Evolutionary conservation across 371 early-diverging fungal genomes (phyloP), one percentile per base, ranked within the genome.

Genomic region (Saksenaea oblongispora): DNA sequence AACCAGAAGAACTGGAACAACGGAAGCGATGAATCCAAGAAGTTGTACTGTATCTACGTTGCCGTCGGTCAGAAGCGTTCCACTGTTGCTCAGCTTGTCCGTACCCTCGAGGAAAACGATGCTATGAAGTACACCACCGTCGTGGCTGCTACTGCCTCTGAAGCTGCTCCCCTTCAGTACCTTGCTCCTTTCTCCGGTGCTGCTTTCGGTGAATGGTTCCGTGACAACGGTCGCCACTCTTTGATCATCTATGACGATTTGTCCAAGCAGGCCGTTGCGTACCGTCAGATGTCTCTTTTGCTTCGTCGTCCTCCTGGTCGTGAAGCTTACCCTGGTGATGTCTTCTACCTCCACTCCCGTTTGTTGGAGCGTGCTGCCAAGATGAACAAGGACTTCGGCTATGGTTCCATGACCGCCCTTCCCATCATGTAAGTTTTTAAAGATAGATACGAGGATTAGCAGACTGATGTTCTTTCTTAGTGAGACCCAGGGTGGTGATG

Each of bases 401-500:
- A 86, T 69, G 95, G 95, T 76, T 94, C 95, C 73, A 83, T 95
- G 85, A 95, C 96, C 58, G 96, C 96, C 53, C 87, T 95, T 56
- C 96, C 96, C 78, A 90, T 95, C 75, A 95, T 95, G 31, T 31
- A 31, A 31, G 83, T 4, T 7, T 7, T 4, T 4, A 31, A 7
- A 31, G 7, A 31, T 4, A 31, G 7, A 31, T 4, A 31, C 2
- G 31, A 31, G 7, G 7, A 7, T 2, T 31, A 4, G 31, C 31
- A 31, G 31, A 31, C 7, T 31, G 31, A 31, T 31, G 31, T 31
- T 31, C 7, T 31, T 31, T 31, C 7, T 31, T 31, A 31, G 31
- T 58, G 96, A 95, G 79, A 95, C 96, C 75, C 95, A 95, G 86
- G 96, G 96, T 84, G 96, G 96, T 80, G 96, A 95, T 88, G 96